These are phyloP conservation scores for Fusarium oxysporum DNA, from an alignment of 2,329 filamentous ascomycete species.

Conservation along the genomic window DNA sequence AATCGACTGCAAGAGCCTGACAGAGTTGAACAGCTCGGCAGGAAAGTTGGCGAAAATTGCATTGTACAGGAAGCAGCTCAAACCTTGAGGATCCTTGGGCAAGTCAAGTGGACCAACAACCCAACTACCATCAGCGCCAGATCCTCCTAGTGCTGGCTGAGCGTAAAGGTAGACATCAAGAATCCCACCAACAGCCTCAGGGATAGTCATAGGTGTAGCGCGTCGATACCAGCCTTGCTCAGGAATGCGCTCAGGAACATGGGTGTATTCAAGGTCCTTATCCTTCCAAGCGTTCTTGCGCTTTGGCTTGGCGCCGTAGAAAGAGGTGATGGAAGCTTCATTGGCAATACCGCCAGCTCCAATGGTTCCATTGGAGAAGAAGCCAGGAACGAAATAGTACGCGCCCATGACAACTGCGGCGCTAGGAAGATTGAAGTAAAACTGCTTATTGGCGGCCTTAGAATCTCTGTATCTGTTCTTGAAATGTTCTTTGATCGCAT, in stretches of 20 bases:
- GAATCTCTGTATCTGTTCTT: slow-evolving; percentile 25
- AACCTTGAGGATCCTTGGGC: slow-evolving; percentile 6
- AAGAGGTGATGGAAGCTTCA: slow-evolving; percentile 27
- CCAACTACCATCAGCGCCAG: slow-evolving; percentile 19
- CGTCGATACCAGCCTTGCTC: slow-evolving; percentile 31
- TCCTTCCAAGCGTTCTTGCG: slow-evolving; percentile 23
- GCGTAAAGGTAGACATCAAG: slow-evolving; percentile 29
- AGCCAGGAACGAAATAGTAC: slow-evolving; percentile 30
- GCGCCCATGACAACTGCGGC: slow-evolving; percentile 28
- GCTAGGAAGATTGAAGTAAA: slow-evolving; percentile 23
- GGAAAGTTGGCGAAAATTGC: slow-evolving; percentile 26
- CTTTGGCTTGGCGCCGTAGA: slow-evolving; percentile 24
- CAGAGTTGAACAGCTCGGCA: slow-evolving; percentile 14
- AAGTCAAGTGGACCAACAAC: slow-evolving; percentile 4
- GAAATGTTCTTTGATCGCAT: slow-evolving; percentile 29
- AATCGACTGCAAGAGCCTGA: slow-evolving; percentile 6
- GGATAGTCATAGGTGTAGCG: slow-evolving; percentile 23
- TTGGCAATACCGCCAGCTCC: slow-evolving; percentile 26
- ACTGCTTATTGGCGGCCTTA: slow-evolving; percentile 25
- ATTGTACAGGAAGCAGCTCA: slow-evolving; percentile 27
- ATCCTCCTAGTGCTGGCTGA: slow-evolving; percentile 10
- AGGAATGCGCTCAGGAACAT: slow-evolving; percentile 27
- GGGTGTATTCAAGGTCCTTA: slow-evolving; percentile 17
- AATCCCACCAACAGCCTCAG: slow-evolving; percentile 18
- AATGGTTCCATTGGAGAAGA: slow-evolving; percentile 32